phyloP scores from a whole-genome alignment of 2,329 filamentous ascomycete genomes.

The Hymenoscyphus repandus region DNA sequence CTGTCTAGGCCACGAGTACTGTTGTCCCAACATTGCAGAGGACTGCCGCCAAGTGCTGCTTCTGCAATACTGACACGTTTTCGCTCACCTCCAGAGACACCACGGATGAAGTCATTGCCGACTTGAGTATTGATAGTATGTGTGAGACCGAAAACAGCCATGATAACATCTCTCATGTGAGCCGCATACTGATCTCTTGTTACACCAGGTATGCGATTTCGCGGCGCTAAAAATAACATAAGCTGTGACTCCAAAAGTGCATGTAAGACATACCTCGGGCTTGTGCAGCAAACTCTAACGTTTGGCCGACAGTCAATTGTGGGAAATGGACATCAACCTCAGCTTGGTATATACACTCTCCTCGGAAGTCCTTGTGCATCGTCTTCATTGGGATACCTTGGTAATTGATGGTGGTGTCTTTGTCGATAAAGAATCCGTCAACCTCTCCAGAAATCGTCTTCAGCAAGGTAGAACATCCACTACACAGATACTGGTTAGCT shows the following conservation, averaged over 20 bases:
- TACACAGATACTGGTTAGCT: constrained; percentile 20
- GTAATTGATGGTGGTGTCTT: constrained; percentile 52
- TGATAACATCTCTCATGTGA: constrained; percentile 50
- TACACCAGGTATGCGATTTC: constrained; percentile 58
- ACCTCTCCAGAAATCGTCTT: constrained; percentile 52
- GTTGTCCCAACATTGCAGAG: constrained; percentile 67
- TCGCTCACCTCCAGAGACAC: constrained; percentile 65
- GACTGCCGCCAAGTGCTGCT: constrained; percentile 50
- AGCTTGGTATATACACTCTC: constrained; percentile 68
- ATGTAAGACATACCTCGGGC: constrained; percentile 38
- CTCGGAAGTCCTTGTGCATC: constrained; percentile 57
- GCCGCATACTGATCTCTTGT: constrained; percentile 51
- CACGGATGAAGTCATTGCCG: constrained; percentile 68
- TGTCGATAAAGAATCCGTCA: constrained; percentile 49
- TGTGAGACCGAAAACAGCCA: constrained; percentile 66
- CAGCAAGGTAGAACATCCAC: constrained; percentile 59
- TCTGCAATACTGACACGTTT: constrained; percentile 82
- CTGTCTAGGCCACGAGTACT: constrained; percentile 71
- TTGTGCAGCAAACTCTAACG: constrained; percentile 66
- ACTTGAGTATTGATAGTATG: constrained; percentile 71
- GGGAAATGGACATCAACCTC: constrained; percentile 73
- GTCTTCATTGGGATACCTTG: constrained; percentile 45
- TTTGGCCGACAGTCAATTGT: constrained; percentile 70
- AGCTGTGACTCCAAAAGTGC: not conserved
- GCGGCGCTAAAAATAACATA: constrained; percentile 45